A percentile compares a stretch with the other conserved stretches of the same genome.
Conservation (phyloP, 257 asterid genomes). For the Nicotiana paniculata region DNA sequence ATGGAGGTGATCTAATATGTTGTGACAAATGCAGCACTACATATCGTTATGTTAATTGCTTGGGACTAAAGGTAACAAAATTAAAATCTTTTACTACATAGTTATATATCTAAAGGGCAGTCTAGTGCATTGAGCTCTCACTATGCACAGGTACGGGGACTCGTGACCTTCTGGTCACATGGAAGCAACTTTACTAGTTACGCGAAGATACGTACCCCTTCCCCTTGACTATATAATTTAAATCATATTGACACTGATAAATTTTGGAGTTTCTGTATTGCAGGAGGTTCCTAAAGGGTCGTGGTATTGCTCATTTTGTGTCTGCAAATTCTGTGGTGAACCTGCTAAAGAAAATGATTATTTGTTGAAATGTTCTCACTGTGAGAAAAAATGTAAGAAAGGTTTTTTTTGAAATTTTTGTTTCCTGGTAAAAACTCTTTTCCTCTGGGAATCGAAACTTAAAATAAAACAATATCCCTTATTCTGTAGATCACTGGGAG, state of each 20-base stretch:
- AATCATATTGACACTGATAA: no score
- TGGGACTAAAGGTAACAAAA: conserved; percentile 30
- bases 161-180: neutral
- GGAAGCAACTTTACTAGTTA: neutral
- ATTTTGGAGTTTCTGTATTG: no score
- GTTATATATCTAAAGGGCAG: neutral
- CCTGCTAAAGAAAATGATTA: no score
- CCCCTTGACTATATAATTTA: no score
- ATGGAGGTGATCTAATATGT: conserved; percentile 52
- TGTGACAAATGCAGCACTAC: conserved; percentile 53
- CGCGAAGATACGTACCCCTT: neutral
- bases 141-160: neutral
- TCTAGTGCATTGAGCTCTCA: neutral
- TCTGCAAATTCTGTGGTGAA: no score
- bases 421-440: no score
- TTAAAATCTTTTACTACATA: neutral
- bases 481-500: conserved; percentile 47
- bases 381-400: no score
- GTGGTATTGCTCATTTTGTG: no score
- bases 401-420: no score
- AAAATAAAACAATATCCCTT: neutral
- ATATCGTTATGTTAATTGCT: conserved; percentile 35
- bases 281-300: no score
- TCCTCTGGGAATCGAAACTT: no score
- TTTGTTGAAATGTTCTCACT: no score